phyloP scores from a whole-genome alignment of 2,329 filamentous ascomycete species.

The Lasiodiplodia sp. region DNA sequence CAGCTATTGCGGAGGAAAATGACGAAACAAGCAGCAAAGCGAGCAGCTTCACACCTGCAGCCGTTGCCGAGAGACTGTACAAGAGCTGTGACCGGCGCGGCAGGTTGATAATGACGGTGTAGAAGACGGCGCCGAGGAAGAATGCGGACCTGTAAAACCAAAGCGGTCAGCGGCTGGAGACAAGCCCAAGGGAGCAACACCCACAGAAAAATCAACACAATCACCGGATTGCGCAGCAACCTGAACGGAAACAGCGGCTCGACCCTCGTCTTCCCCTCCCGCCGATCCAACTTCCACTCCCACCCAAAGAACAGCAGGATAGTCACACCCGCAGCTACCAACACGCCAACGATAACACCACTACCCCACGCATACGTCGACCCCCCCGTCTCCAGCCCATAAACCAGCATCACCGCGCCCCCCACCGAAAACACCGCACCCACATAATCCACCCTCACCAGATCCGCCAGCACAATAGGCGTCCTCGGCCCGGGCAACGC shows the following conservation, averaged over 20 bases:
- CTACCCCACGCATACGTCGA: constrained; percentile 37
- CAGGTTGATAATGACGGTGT: neutral
- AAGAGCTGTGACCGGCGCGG: neutral
- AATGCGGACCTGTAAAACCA: neutral
- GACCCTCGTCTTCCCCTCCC: neutral
- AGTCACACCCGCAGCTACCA: neutral
- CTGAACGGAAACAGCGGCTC: neutral
- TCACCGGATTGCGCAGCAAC: neutral
- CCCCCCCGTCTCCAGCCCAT: constrained; percentile 43
- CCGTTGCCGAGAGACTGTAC: neutral
- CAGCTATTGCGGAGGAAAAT: neutral
- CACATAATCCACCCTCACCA: constrained; percentile 42
- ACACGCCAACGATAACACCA: constrained; percentile 30
- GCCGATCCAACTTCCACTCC: neutral
- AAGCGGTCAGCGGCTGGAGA: neutral
- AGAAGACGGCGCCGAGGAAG: neutral
- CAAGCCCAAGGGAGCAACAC: neutral
- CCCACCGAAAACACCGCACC: constrained; percentile 41
- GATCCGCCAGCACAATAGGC: constrained; percentile 29
- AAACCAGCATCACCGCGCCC: constrained; percentile 44
- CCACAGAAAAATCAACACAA: neutral
- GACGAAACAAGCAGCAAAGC: neutral
- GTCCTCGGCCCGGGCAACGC: neutral
- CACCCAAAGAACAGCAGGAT: neutral
- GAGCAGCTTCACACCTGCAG: neutral